These are phyloP conservation scores for Magnolia officinalis DNA, from an alignment of 164 flowering plant genomes.

Conservation along the genomic window DNA sequence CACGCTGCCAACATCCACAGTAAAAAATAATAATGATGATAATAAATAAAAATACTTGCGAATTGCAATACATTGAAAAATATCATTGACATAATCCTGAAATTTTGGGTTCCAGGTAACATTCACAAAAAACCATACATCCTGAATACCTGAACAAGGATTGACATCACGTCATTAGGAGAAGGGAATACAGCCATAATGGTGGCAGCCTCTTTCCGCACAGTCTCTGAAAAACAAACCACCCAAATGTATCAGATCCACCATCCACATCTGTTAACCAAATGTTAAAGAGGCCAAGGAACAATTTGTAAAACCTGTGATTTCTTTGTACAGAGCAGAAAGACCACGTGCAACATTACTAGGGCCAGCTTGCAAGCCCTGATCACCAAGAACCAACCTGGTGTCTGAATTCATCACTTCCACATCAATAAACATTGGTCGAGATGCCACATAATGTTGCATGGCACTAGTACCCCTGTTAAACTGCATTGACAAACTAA, in stretches of 20 bases:
- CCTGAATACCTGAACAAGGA: slow-evolving; percentile 79
- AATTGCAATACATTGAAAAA: background rate
- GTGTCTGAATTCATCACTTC: slow-evolving; percentile 93
- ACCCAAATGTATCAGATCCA: too few species aligned
- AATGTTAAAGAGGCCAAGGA: background rate
- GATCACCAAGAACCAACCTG: slow-evolving; percentile 89
- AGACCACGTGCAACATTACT: slow-evolving; percentile 89
- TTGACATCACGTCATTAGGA: slow-evolving; percentile 94
- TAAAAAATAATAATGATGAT: background rate
- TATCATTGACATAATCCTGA: background rate
- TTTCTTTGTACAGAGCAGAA: slow-evolving; percentile 87
- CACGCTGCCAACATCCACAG: slow-evolving; percentile 53
- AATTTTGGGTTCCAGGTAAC: background rate
- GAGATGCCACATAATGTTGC: slow-evolving; percentile 98
- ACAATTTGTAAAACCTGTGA: slow-evolving; percentile 59
- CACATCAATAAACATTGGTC: slow-evolving; percentile 97
- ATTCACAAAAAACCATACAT: background rate
- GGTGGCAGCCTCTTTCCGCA: slow-evolving; percentile 91
- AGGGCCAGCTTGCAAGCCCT: slow-evolving; percentile 72
- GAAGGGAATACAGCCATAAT: slow-evolving; percentile 98
- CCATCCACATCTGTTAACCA: background rate
- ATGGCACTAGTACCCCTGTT: slow-evolving; percentile 98
- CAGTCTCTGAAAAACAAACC: slow-evolving; percentile 63
- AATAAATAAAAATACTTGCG: too few species aligned
- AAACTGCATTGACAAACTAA: slow-evolving; percentile 50